These are phyloP conservation scores for Amanita pallidorosea DNA, from an alignment of 768 basidiomycete species.

Conservation along the genomic window DNA sequence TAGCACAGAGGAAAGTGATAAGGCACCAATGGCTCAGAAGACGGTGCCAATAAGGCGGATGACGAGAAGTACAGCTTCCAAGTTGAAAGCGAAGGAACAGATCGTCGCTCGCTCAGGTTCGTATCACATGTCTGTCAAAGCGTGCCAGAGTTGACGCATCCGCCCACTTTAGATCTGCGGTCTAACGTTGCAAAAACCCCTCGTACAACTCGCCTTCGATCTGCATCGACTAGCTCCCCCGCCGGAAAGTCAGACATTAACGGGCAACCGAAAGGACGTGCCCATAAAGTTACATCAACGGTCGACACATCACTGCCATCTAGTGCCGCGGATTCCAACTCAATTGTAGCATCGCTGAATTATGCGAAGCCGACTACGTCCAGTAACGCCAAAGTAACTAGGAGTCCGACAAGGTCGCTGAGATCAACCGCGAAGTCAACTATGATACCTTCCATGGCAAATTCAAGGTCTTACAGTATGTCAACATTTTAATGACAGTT, in stretches of 20 bases:
- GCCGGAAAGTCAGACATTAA: neutral
- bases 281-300: conserved; percentile 1
- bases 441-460: conserved; percentile 6
- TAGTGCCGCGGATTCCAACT: conserved; percentile 17
- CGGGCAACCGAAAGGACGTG: neutral
- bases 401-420: conserved; percentile 14
- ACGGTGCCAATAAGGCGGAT: conserved; percentile 16
- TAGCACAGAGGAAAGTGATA: conserved; percentile 9
- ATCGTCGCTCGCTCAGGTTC: conserved; percentile 7
- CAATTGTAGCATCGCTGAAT: conserved; percentile 11
- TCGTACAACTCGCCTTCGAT: neutral
- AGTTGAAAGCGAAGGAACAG: conserved; percentile 11
- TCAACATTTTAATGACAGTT: neutral
- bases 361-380: conserved; percentile 11
- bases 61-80: conserved; percentile 25
- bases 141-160: neutral
- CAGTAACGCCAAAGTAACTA: conserved; percentile 14
- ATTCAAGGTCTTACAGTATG: conserved; percentile 8
- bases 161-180: neutral
- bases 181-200: neutral
- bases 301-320: conserved; percentile 10
- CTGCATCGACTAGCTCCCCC: neutral
- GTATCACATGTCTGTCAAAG: neutral
- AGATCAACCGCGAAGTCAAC: conserved; percentile 2
- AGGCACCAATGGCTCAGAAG: conserved; percentile 18